A percentile compares a stretch with the other conserved stretches of the same genome.
These are phyloP conservation scores for Psilocybe mexicana DNA, from an alignment of 1,284 basidiomycete species.

Conservation along the genomic window DNA sequence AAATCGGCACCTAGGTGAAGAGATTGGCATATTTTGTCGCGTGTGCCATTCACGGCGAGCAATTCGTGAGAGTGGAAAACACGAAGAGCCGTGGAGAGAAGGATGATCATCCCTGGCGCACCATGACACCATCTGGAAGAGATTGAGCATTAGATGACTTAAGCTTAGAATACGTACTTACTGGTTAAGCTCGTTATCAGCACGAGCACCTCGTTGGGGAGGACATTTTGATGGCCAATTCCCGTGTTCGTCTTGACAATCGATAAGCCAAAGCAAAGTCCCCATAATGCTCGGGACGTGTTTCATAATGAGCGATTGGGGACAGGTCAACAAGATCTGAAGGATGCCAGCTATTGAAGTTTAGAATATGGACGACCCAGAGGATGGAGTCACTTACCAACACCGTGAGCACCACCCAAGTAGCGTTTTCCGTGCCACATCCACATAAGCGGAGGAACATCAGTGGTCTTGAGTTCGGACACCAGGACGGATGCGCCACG, in stretches of 20 bases:
- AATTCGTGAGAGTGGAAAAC: constrained; percentile 21
- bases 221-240: constrained; percentile 54
- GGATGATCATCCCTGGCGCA: constrained; percentile 48
- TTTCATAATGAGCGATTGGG: constrained; percentile 34
- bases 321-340: constrained; percentile 47
- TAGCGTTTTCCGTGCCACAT: constrained; percentile 55
- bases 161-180: constrained; percentile 39
- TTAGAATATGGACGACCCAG: not conserved
- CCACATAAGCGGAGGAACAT: constrained; percentile 53
- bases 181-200: constrained; percentile 46
- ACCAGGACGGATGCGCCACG: constrained; percentile 40
- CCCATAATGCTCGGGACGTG: constrained; percentile 41
- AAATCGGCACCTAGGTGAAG: constrained; percentile 40
- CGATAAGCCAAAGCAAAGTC: constrained; percentile 49
- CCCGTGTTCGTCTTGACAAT: constrained; percentile 43
- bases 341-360: constrained; percentile 46
- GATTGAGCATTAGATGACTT: not conserved
- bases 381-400: constrained; percentile 39
- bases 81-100: constrained; percentile 43
- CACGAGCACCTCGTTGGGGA: constrained; percentile 13
- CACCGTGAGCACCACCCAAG: constrained; percentile 56
- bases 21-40: constrained; percentile 30
- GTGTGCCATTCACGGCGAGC: constrained; percentile 21
- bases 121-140: constrained; percentile 55
- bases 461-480: constrained; percentile 22